Evolutionary conservation across 805 yeast genomes (phyloP).

Genomic region (Hanseniaspora guilliermondii): DNA sequence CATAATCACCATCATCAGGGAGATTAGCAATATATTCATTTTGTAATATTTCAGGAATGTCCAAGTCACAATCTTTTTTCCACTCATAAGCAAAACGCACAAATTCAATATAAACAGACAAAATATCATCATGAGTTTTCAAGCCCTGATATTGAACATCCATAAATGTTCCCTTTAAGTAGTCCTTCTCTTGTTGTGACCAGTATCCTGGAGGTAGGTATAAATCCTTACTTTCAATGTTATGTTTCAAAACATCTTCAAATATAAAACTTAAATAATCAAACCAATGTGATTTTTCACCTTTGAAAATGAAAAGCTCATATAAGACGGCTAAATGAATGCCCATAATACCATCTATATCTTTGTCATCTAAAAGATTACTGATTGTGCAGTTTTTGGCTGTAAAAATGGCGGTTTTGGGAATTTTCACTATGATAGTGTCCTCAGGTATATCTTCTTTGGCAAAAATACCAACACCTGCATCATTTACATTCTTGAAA

Average conservation of each 20-base stretch:
- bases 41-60: slow-evolving; percentile 26
- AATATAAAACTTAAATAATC: slow-evolving; percentile 47
- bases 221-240: slow-evolving; percentile 20
- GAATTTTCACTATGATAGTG: slow-evolving; percentile 41
- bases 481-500: slow-evolving; percentile 36
- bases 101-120: slow-evolving; percentile 29
- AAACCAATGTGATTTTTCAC: slow-evolving; percentile 66
- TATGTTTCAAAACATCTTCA: slow-evolving; percentile 23
- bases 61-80: slow-evolving; percentile 24
- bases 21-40: slow-evolving; percentile 21
- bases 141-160: slow-evolving; percentile 43
- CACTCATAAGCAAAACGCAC: slow-evolving; percentile 27
- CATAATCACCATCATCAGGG: slow-evolving; percentile 6
- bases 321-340: slow-evolving; percentile 59
- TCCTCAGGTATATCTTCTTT: slow-evolving; percentile 29
- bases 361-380: slow-evolving; percentile 51
- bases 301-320: slow-evolving; percentile 42
- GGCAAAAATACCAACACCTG: slow-evolving; percentile 70
- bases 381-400: slow-evolving; percentile 50
- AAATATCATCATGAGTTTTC: slow-evolving; percentile 28
- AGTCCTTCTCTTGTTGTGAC: slow-evolving; percentile 36
- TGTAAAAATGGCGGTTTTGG: slow-evolving; percentile 48
- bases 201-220: slow-evolving; percentile 55
- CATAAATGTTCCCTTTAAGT: slow-evolving; percentile 45
- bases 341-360: slow-evolving; percentile 51